Evolutionary conservation across 305 asterid genomes (phyloP).

Genomic region (Rubia tinctorum): DNA sequence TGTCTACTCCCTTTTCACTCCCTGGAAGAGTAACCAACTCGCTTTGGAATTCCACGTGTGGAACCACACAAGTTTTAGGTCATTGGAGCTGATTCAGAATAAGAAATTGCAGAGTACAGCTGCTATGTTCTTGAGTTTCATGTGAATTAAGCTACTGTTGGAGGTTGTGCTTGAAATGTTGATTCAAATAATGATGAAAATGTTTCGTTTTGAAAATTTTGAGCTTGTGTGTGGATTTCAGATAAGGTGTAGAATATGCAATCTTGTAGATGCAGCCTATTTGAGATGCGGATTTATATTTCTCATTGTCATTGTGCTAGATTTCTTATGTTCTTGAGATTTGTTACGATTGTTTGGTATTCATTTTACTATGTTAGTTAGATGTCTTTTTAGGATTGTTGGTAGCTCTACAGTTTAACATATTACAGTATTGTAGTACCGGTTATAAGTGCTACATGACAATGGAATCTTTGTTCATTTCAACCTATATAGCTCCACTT

Average conservation of each 20-base stretch:
- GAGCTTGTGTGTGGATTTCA: background rate
- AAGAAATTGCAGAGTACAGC: background rate
- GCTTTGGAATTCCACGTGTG: background rate
- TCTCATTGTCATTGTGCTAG: background rate
- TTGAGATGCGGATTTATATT: background rate
- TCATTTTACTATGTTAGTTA: background rate
- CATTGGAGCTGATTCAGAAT: background rate
- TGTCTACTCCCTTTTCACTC: background rate
- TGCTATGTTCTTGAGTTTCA: background rate
- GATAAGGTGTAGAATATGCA: background rate
- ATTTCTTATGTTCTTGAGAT: background rate
- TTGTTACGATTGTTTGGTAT: background rate
- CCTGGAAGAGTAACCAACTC: background rate
- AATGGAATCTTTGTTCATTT: background rate
- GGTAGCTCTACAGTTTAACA: background rate
- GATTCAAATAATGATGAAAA: background rate
- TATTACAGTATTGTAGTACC: background rate
- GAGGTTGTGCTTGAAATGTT: background rate
- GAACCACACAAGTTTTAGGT: background rate
- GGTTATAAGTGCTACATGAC: background rate
- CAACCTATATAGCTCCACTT: background rate
- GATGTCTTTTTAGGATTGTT: background rate
- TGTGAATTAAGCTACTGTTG: background rate
- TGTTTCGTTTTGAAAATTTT: background rate
- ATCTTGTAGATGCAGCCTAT: background rate